Base-by-base conservation (phyloP, 305 asterid species). In the Lippia alba region DNA sequence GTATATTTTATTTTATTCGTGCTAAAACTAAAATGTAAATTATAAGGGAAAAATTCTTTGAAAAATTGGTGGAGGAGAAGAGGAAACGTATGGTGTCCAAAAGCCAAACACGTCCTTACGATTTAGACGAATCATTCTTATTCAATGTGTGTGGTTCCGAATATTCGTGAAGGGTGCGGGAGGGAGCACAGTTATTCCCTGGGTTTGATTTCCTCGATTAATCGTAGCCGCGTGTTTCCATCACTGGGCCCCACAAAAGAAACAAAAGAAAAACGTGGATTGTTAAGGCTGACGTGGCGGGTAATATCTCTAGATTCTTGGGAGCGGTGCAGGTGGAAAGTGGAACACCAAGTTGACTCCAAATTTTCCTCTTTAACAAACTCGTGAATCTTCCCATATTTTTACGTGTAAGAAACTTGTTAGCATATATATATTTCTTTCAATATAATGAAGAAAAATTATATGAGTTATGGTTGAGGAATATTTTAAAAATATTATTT, bases 101-200 rank as follows among this genome's bases (percentile, higher is more conserved):
- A 51, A 67, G 9, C 56, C 56, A 51, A 51, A 67, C 72, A 34
- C 53, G 61, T 53, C 63, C 69, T 64, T 64, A 14, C 4, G 1
- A n/a, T 4, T 4, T 55, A n/a, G 30, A 3, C 55, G 70, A 20
- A 68, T 36, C 17, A 50, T 49, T 70, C 20, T 36, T 14, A 50
- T 49, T 70, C 20, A 18, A 64, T 15, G 53, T 32, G 76, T 3
- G 57, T 61, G 71, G 75, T 17, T 55, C 12, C 5, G 75, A 77
- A 77, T 71, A 60, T 50, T 77, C 78, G 12, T 30, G 45, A 64
- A 66, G 30, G 8, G 61, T 55, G 74, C 6, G 79, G 66, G 45
- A 20, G 11, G 73, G 70, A 58, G 12, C 72, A 41, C 44, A 19
- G 34, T 10, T 24, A 14, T 44, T 0, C 6, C 9, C 4, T 72